Base-by-base conservation (phyloP, 768 basidiomycete species). In the Psilocybe sp. region DNA sequence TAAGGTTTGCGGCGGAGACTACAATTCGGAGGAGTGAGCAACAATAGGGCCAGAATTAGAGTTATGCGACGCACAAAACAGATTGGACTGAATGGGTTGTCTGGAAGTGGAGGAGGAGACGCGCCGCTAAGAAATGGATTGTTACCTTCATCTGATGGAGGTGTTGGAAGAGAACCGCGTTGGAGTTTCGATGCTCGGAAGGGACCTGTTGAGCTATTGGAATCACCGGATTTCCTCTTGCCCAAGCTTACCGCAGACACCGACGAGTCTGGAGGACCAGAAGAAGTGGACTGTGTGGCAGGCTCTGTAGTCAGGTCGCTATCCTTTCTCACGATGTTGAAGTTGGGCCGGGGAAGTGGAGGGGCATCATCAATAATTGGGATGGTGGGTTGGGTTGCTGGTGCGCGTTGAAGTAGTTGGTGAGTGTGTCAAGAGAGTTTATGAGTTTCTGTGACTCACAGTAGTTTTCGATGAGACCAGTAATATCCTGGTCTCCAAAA, bases 211-310 rank as follows among this genome's bases (percentile, higher is more conserved):
- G 53, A 40, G 61, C 50, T n/a, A 46, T 47, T 35, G 34, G 51
- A 57, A 52, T 64, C 40, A 11, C 46, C 40, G 28, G 51, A 36
- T 69, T 64, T 66, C 18, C 67, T 58, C 47, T 70, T 70, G 12
- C 62, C 61, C 14, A 65, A 62, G 15, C 53, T 60, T 16, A 44
- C 50, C 11, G 39, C 50, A 1, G 65, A 66, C 2, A 60, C 45
- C 10, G 54, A 52, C 1, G 65, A 68, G 7, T 46, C 50, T n/a
- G 60, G 52, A 4, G 63, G 49, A 23, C 48, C 39, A 9, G 56
- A 44, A 16, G 52, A 18, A 16, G 13, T 23, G 14, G 44, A 18
- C 45, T 60, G 59, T 1, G 59, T 57, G 12, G 47, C 51, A 51
- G 40, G 20, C 15, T 28, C 23, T 28, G 23, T 28, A 28, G 23